Evolutionary conservation across 495 filamentous ascomycete species (phyloP), one percentile per base, ranked within the genome.

Genomic region (Trypethelium eluteriae): DNA sequence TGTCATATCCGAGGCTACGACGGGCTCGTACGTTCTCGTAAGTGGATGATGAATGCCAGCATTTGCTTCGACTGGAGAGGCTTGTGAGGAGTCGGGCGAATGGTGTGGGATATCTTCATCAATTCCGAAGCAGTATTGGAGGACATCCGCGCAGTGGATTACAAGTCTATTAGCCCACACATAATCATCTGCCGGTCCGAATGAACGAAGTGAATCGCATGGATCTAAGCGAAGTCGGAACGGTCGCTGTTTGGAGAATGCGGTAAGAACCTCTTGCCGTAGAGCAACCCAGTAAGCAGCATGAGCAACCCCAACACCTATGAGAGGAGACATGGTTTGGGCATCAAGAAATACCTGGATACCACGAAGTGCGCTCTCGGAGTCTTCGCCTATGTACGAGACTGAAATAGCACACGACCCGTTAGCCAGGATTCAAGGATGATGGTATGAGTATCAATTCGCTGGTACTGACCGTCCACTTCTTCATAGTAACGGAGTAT

Each of bases 401-500:
- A 81, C 75, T 78, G 49, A 7, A 14, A 65, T 38, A 46, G 25
- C 25, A 25, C 25, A 25, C 25, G 25, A 25, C 25, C 25, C 25
- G 25, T 25, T 7, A 25, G 39, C 73, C 57, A 78, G 14, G 6
- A 14, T 44, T 14, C 14, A 14, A 44, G 14, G 41, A 1, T 44
- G 41, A 44, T 7, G 7, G 32, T 49, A 59, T 25, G 7, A 59
- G 0, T 7, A 25, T 36, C 7, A 68, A 36, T 0, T 9, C 1
- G 7, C 14, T 44, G 1, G 0, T 44, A 66, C 76, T 74, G 73
- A 83, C 83, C 79, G 65, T 85, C 81, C 70, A 86, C 84, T 69
- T 87, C 85, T 74, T 87, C 83, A 12, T 86, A 71, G 46, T 87
- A 81, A n/a, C 85, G 79, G 32, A 87, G 76, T 64, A 88, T 86